Conservation (phyloP, 2,329 filamentous ascomycete genomes). For the Mycosphaerella sp. region DNA sequence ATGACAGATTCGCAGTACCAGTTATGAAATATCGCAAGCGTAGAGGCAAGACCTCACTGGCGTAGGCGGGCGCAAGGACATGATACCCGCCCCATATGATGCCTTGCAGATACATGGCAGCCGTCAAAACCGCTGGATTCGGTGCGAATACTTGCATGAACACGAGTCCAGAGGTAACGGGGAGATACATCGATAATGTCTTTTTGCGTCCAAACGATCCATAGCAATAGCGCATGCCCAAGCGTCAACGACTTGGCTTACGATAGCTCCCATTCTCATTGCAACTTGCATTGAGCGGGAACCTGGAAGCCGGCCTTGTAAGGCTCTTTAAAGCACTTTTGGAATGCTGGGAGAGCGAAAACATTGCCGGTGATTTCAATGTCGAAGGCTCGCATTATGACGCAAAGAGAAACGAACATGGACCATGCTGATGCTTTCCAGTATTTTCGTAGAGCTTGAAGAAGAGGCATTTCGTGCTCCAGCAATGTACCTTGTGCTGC, state of each 20-base stretch:
- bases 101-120: conserved; percentile 53
- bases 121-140: conserved; percentile 31
- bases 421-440: not conserved
- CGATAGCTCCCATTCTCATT: not conserved
- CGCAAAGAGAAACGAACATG: conserved; percentile 2
- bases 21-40: conserved; percentile 52
- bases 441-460: not conserved
- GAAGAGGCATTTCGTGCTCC: not conserved
- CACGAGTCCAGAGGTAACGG: conserved; percentile 34
- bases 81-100: conserved; percentile 53
- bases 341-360: conserved; percentile 1
- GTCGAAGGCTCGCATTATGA: conserved; percentile 2
- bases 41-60: conserved; percentile 57
- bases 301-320: not conserved
- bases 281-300: not conserved
- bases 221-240: not conserved
- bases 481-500: not conserved
- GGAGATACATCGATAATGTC: conserved; percentile 40
- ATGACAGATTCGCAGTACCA: conserved; percentile 54
- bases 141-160: conserved; percentile 33
- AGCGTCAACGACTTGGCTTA: conserved; percentile 1
- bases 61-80: conserved; percentile 52
- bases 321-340: not conserved
- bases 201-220: conserved; percentile 43
- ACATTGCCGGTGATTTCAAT: not conserved